Conservation (phyloP, 1,284 basidiomycete species). For the Tylopilus sp. region DNA sequence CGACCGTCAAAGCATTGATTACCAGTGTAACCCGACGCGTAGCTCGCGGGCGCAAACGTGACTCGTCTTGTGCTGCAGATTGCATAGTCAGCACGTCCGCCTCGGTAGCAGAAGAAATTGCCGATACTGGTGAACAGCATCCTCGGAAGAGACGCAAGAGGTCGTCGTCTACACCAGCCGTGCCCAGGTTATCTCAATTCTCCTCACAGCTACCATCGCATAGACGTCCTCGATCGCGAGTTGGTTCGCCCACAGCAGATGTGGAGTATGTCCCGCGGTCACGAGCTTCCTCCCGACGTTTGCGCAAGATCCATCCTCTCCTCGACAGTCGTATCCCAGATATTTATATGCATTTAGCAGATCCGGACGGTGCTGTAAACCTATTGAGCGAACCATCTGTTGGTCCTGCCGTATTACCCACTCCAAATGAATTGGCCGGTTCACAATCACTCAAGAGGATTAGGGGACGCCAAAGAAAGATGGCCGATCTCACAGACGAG, state of each 20-base stretch:
- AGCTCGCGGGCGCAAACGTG: slow-evolving; percentile 23
- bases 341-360: slow-evolving; percentile 30
- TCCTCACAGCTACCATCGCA: slow-evolving; percentile 7
- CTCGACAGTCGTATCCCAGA: slow-evolving; percentile 18
- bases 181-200: slow-evolving; percentile 9
- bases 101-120: background rate
- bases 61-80: background rate
- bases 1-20: background rate
- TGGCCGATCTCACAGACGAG: slow-evolving; percentile 20
- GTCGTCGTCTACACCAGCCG: slow-evolving; percentile 21
- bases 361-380: slow-evolving; percentile 7
- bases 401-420: slow-evolving; percentile 5
- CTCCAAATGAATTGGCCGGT: background rate
- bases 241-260: slow-evolving; percentile 16
- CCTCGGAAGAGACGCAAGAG: slow-evolving; percentile 24
- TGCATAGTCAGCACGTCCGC: slow-evolving; percentile 1
- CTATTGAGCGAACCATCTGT: slow-evolving; percentile 12
- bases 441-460: slow-evolving; percentile 7
- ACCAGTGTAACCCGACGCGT: slow-evolving; percentile 6
- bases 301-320: slow-evolving; percentile 18
- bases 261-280: slow-evolving; percentile 2
- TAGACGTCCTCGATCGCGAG: slow-evolving; percentile 18
- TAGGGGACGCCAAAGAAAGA: slow-evolving; percentile 18
- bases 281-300: slow-evolving; percentile 23
- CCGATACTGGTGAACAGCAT: slow-evolving; percentile 2